Conservation (phyloP, 176 grass and related monocot species). For the Musa itinerans region DNA sequence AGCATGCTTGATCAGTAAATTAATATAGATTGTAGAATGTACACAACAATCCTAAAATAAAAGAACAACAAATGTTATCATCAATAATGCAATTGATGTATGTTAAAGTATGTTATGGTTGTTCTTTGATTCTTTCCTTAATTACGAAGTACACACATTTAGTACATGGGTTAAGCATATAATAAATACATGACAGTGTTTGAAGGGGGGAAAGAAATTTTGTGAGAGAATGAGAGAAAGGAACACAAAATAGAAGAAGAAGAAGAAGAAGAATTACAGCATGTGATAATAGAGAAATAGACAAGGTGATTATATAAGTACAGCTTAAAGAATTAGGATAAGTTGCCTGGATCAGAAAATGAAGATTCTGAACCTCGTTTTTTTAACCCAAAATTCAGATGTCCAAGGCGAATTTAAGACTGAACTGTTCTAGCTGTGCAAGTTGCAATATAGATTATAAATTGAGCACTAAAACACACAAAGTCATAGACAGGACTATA, state of each 20-base stretch:
- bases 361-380: too few relatives aligned
- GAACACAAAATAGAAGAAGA: not conserved
- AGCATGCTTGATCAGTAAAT: not conserved
- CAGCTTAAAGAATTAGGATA: too few relatives aligned
- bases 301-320: too few relatives aligned
- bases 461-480: too few relatives aligned
- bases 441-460: too few relatives aligned
- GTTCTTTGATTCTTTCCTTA: slow-evolving; percentile 1
- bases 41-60: not conserved
- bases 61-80: not conserved
- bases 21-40: not conserved
- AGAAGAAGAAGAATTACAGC: not conserved
- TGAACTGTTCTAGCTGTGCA: too few relatives aligned
- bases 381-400: too few relatives aligned
- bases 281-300: too few relatives aligned
- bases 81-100: not conserved
- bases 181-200: not conserved
- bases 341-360: too few relatives aligned
- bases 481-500: too few relatives aligned
- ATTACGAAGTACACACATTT: slow-evolving; percentile 1
- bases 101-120: not conserved
- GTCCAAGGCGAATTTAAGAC: too few relatives aligned
- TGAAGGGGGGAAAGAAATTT: not conserved
- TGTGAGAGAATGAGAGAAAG: not conserved
- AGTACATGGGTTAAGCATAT: not conserved